A percentile compares a stretch with the other conserved stretches of the same genome.
Conservation (phyloP, 148 eudicot species). For the Persicaria maculosa region DNA sequence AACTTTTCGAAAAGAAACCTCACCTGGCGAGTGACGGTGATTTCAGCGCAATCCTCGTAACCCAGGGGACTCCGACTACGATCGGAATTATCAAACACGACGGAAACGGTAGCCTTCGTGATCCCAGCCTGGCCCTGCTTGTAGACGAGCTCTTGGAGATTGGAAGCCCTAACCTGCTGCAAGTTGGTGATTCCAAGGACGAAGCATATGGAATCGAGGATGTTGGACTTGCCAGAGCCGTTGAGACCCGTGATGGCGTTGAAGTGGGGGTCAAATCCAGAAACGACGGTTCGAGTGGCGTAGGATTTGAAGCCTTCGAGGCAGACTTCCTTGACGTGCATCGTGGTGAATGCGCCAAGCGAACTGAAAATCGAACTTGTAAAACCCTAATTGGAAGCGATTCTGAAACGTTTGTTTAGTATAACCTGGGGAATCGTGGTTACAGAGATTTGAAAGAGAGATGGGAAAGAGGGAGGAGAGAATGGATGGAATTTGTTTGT, state of each 20-base stretch:
- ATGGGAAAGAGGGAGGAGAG: background rate
- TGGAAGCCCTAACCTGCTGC: conserved; percentile 97
- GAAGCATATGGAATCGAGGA: conserved; percentile 89
- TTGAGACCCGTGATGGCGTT: conserved; percentile 94
- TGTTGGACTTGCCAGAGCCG: conserved; percentile 95
- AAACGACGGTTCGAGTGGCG: conserved; percentile 77
- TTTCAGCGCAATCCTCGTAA: conserved; percentile 72
- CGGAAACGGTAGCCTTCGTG: conserved; percentile 87
- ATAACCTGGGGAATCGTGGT: background rate
- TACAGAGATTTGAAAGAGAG: background rate
- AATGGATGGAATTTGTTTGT: background rate
- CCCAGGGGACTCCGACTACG: conserved; percentile 84
- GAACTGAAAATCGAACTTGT: background rate
- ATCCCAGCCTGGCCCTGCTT: conserved; percentile 99
- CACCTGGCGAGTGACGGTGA: conserved; percentile 96
- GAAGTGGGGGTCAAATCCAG: conserved; percentile 86
- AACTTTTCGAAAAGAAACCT: background rate
- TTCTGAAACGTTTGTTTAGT: background rate
- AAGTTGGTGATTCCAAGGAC: conserved; percentile 90
- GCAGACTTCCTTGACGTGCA: conserved; percentile 86
- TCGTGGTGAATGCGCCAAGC: conserved; percentile 10
- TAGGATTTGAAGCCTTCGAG: conserved; percentile 97
- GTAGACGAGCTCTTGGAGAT: conserved; percentile 91
- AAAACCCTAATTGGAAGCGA: conserved; percentile 3
- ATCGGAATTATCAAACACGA: conserved; percentile 72